A percentile compares a stretch with the other conserved stretches of the same genome.
Conservation (phyloP, 257 asterid species). For the Solanum raphanifolium region DNA sequence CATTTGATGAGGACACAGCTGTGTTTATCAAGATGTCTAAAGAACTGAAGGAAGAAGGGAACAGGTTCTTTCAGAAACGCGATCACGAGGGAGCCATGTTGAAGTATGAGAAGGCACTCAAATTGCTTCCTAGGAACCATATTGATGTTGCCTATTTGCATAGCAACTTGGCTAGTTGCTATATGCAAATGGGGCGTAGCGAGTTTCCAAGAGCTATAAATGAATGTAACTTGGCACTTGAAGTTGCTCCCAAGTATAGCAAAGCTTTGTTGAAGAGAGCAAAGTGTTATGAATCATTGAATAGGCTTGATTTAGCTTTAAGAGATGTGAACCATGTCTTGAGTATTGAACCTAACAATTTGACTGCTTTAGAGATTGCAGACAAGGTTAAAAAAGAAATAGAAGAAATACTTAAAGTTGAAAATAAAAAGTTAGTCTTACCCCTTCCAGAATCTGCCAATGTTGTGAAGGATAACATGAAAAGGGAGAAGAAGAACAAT, state of each 20-base stretch:
- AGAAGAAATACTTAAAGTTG: conserved; percentile 34
- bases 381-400: conserved; percentile 37
- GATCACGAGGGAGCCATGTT: conserved; percentile 93
- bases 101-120: conserved; percentile 79
- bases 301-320: conserved; percentile 71
- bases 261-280: conserved; percentile 85
- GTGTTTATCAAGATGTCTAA: conserved; percentile 80
- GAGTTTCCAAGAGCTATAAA: conserved; percentile 78
- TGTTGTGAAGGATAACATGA: conserved; percentile 39
- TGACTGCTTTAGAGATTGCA: conserved; percentile 68
- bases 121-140: conserved; percentile 63
- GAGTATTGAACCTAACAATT: conserved; percentile 70
- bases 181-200: conserved; percentile 81
- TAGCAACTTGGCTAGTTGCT: conserved; percentile 80
- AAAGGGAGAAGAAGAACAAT: conserved; percentile 56
- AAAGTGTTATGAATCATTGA: conserved; percentile 62
- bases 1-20: conserved; percentile 87
- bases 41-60: conserved; percentile 84
- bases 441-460: conserved; percentile 25
- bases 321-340: conserved; percentile 63
- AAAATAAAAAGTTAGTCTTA: conserved; percentile 40
- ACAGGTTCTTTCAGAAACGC: conserved; percentile 57
- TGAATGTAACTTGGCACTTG: conserved; percentile 85
- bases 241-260: conserved; percentile 77
- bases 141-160: conserved; percentile 74